phyloP scores from a whole-genome alignment of 2,329 filamentous ascomycete species.

The Didymella lethalis region DNA sequence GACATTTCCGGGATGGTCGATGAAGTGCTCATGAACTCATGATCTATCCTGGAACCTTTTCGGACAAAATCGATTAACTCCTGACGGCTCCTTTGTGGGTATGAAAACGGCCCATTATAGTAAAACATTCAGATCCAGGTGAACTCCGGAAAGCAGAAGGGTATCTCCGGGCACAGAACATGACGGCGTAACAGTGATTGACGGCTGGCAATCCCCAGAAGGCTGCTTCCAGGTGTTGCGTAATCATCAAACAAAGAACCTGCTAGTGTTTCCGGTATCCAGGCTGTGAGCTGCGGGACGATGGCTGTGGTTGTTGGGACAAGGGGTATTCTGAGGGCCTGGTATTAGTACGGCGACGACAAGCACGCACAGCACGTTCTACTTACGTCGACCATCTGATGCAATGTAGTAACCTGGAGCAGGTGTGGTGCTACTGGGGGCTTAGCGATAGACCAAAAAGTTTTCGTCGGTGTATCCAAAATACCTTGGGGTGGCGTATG shows the following conservation, averaged over 20 bases:
- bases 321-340: conserved; percentile 44
- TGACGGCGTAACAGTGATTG: conserved; percentile 42
- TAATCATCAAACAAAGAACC: conserved; percentile 7
- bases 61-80: conserved; percentile 33
- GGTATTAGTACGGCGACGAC: conserved; percentile 27
- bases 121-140: conserved; percentile 43
- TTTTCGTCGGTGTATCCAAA: conserved; percentile 50
- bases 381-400: conserved; percentile 51
- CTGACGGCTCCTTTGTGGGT: conserved; percentile 34
- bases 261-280: conserved; percentile 31
- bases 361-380: not conserved
- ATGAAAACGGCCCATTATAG: conserved; percentile 39
- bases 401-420: conserved; percentile 49
- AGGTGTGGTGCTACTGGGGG: conserved; percentile 42
- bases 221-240: conserved; percentile 13
- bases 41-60: conserved; percentile 38
- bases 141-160: conserved; percentile 45
- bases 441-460: conserved; percentile 54
- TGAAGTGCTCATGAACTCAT: conserved; percentile 19
- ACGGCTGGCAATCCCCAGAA: conserved; percentile 36
- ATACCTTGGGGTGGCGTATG: conserved; percentile 50
- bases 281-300: conserved; percentile 36
- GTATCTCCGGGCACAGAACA: conserved; percentile 48
- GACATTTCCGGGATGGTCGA: conserved; percentile 15
- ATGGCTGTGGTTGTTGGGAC: conserved; percentile 36